Evolutionary conservation across 2,329 filamentous ascomycete genomes (phyloP).

Genomic region (Leptodontidium sp.): DNA sequence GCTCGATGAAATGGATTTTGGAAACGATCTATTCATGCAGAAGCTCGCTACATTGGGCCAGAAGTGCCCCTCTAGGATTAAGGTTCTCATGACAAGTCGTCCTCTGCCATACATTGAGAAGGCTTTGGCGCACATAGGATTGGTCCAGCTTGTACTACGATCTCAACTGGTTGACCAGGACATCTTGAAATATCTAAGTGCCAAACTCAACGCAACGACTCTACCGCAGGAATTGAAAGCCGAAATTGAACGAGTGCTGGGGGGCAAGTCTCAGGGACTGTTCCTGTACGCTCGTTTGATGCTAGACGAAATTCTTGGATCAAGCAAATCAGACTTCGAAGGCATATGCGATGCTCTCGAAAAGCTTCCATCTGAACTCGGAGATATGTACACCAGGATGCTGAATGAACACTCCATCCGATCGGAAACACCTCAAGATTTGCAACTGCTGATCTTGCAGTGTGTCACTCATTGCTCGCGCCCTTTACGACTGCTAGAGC

Average conservation of each 20-base stretch:
- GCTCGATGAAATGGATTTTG: slow-evolving; percentile 39
- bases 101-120: slow-evolving; percentile 7
- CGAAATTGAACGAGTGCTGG: neutral
- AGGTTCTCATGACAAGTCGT: slow-evolving; percentile 17
- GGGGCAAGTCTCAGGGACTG: neutral
- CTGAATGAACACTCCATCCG: too few relatives aligned
- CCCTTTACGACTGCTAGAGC: too few relatives aligned
- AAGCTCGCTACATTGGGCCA: neutral
- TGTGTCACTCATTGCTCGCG: too few relatives aligned
- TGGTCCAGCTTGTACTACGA: neutral
- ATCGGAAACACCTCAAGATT: too few relatives aligned
- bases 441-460: too few relatives aligned
- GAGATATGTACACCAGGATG: neutral
- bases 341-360: neutral
- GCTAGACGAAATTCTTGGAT: slow-evolving; percentile 10
- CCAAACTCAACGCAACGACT: neutral
- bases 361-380: neutral
- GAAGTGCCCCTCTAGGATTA: neutral
- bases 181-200: slow-evolving; percentile 7
- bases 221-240: neutral
- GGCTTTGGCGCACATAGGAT: neutral
- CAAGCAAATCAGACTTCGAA: neutral
- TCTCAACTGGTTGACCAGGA: slow-evolving; percentile 15
- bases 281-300: slow-evolving; percentile 10
- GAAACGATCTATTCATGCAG: slow-evolving; percentile 8